Evolutionary conservation across 2,329 filamentous ascomycete genomes (phyloP), one percentile per base, ranked within the genome.

Genomic region (Epichloe elymi): DNA sequence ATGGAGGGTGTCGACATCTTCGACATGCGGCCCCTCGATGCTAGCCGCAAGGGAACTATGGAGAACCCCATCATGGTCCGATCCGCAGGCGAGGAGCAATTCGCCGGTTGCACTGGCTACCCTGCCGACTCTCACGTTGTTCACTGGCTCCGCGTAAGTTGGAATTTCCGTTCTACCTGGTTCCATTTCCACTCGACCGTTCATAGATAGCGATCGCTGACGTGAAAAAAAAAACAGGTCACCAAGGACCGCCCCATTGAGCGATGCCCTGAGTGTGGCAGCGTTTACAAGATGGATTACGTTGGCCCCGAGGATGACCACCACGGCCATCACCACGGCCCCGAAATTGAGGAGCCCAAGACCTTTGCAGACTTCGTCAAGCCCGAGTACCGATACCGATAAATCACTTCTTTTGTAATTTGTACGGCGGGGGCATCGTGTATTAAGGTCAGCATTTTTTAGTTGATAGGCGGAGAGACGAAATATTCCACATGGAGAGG

Each of bases 1-100:
- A 95, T 97, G 86, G 88, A 97, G 78, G 90, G 93, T 60, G 76
- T 96, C 63, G 93, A 98, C 68, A 78, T 97, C 68, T 98, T 98
- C 76, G 90, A 98, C 75, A 95, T 97, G 93, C 85, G 82, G 72
- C 93, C 93, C 57, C 81, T 98, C 62, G 93, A 97, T 70, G 78
- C 91, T 57, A 93, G 86, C 70, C 84, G 93, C 67, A 80, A 80
- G 71, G 91, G 91, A 87, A 97, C 93, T 54, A 70, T 95, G 65
- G 79, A 94, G 58, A 76, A 96, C 74, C 93, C 93, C 61, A 94
- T 98, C 67, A 65, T 85, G 51, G 89, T 98, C 70, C 86, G 85
- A 73, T 90, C 89, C 58, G 89, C 86, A 61, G 93, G 93, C 64
- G 87, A 95, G 52, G 93, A 98, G 82, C 91, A 97, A 75, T 95